phyloP scores from a whole-genome alignment of 2,329 filamentous ascomycete genomes.

The Colletotrichum liriopes region DNA sequence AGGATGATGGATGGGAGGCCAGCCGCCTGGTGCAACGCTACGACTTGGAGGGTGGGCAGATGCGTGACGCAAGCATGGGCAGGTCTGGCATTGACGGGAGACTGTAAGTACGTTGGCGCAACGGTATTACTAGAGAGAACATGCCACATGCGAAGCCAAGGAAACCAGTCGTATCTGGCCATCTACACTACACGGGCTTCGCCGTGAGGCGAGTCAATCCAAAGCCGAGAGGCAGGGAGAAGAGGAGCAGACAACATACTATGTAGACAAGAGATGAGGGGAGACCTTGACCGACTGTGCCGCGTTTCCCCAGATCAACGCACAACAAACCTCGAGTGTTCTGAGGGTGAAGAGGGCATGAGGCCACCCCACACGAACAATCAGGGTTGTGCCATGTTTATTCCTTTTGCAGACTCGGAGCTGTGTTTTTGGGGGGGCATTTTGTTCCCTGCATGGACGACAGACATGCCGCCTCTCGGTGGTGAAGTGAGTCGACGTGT shows the following conservation, averaged over 20 bases:
- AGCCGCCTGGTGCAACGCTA: slow-evolving; percentile 37
- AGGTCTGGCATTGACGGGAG: neutral
- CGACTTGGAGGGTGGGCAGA: slow-evolving; percentile 32
- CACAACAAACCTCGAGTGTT: neutral
- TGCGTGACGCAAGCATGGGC: slow-evolving; percentile 39
- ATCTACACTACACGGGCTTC: neutral
- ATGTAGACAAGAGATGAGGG: neutral
- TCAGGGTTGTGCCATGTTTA: slow-evolving; percentile 25
- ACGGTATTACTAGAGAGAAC: neutral
- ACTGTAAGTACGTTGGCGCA: neutral
- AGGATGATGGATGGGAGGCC: neutral
- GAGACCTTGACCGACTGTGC: neutral
- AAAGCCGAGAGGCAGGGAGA: neutral
- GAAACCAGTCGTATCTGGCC: neutral
- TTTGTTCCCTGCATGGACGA: slow-evolving; percentile 1
- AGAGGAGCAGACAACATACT: neutral
- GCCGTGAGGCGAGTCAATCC: neutral
- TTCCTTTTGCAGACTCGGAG: neutral
- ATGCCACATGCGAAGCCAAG: neutral
- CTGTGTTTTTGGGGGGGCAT: neutral
- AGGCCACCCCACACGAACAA: slow-evolving; percentile 28
- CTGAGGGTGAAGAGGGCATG: slow-evolving; percentile 9
- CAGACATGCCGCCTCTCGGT: neutral
- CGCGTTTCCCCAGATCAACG: neutral
- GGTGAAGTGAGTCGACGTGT: neutral